phyloP scores from a whole-genome alignment of 75 land plant genomes.

The Ceratopteris richardii region DNA sequence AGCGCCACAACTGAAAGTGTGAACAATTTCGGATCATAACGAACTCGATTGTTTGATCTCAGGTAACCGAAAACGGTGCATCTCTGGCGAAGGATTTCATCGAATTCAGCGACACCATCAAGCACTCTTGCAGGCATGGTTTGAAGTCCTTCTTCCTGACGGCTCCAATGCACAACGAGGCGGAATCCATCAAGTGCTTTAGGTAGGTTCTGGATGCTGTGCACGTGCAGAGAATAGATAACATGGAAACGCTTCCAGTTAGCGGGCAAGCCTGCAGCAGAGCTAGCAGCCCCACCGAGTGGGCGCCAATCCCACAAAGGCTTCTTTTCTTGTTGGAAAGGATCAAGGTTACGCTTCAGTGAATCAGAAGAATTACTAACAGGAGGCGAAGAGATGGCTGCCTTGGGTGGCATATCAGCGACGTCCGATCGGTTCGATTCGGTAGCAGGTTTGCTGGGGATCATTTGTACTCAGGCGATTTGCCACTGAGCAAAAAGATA shows the following conservation, averaged over 20 bases:
- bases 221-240: constrained; percentile 75
- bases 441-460: no score
- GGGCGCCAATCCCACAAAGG: constrained; percentile 94
- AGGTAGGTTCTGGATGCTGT: constrained; percentile 58
- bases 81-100: constrained; percentile 60
- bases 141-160: constrained; percentile 67
- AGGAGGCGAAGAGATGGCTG: neutral
- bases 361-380: neutral
- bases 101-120: constrained; percentile 73
- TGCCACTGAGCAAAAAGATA: no score
- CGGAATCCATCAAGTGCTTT: constrained; percentile 81
- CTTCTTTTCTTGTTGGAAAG: constrained; percentile 36
- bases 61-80: constrained; percentile 63
- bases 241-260: constrained; percentile 45
- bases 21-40: constrained; percentile 65
- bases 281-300: constrained; percentile 21
- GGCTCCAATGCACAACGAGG: constrained; percentile 51
- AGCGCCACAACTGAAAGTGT: constrained; percentile 55
- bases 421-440: no score
- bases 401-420: neutral
- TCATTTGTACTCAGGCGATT: no score
- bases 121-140: constrained; percentile 79
- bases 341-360: constrained; percentile 11
- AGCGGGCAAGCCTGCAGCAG: constrained; percentile 37
- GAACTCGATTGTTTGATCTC: constrained; percentile 20